Conservation (phyloP, 305 asterid genomes). For the Rubia peregrina region DNA sequence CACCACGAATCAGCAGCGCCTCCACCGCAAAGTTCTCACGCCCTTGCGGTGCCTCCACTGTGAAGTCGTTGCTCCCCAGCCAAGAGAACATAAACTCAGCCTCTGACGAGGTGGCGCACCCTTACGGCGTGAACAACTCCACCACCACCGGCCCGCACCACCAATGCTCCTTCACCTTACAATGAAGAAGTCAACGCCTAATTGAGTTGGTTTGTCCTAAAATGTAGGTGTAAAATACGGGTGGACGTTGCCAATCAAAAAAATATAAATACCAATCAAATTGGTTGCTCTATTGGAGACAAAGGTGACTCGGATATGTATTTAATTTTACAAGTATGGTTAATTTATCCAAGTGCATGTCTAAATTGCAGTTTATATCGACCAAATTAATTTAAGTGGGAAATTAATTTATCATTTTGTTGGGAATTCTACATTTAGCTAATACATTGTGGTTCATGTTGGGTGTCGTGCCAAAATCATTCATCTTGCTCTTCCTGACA, state of each 20-base stretch:
- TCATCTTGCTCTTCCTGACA: neutral
- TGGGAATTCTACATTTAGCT: neutral
- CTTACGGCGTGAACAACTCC: slow-evolving; percentile 84
- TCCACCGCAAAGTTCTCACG: no score
- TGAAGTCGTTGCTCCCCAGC: slow-evolving; percentile 75
- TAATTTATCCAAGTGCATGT: no score
- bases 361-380: no score
- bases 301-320: no score
- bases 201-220: no score
- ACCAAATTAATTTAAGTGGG: neutral
- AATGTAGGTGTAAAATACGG: no score
- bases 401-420: neutral
- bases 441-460: neutral
- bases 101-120: slow-evolving; percentile 75
- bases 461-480: neutral
- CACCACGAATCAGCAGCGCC: no score
- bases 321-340: no score
- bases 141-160: slow-evolving; percentile 61
- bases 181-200: no score
- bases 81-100: slow-evolving; percentile 79
- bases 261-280: no score
- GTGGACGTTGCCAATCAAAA: no score
- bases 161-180: slow-evolving; percentile 43
- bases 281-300: no score
- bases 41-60: slow-evolving; percentile 42